Evolutionary conservation across 148 eudicot genomes (phyloP), one percentile per base, ranked within the genome.

Genomic region (Pharnaceum exiguum): DNA sequence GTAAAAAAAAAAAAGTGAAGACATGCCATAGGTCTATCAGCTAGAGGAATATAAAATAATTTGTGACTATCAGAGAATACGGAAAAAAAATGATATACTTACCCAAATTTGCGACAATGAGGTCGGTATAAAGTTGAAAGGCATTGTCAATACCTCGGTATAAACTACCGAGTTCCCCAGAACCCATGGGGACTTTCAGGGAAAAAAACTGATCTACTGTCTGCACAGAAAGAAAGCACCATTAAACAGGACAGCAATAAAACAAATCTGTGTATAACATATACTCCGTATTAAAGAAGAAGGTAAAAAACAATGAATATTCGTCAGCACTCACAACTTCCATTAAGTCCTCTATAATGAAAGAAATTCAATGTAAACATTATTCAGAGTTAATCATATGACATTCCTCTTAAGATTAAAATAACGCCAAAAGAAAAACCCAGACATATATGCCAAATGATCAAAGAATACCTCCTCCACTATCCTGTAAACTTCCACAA

Each of bases 61-160:
- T n/a, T n/a, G n/a, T n/a, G n/a, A n/a, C n/a, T n/a, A n/a, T n/a
- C n/a, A n/a, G 5, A 10, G 43, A 22, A 28, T 9, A 45, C 7
- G 5, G 43, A 31, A 46, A 45, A 32, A 11, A 12, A 2, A 22
- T 30, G 43, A 21, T 44, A 31, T 39, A 46, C 71, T 67, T 80
- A 89, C 99, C 99, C 71, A 94, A 69, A 68, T 79, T 77, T 40
- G 77, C 81, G 53, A 80, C 74, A 46, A 94, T 73, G 44, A 71
- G 74, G 50, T 78, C 77, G 36, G 86, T 77, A 66, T 94, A 94
- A 50, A 82, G 87, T 84, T 94, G 99, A 71, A 94, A 94, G 58
- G 99, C 91, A 78, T 89, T 94, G 58, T 89, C 99, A 75, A 94
- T 75, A 59, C 99, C 99, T 54, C 99, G 95, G 27, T 82, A 82